Evolutionary conservation across 495 filamentous ascomycete genomes (phyloP).

Genomic region (Xylaria sp.): DNA sequence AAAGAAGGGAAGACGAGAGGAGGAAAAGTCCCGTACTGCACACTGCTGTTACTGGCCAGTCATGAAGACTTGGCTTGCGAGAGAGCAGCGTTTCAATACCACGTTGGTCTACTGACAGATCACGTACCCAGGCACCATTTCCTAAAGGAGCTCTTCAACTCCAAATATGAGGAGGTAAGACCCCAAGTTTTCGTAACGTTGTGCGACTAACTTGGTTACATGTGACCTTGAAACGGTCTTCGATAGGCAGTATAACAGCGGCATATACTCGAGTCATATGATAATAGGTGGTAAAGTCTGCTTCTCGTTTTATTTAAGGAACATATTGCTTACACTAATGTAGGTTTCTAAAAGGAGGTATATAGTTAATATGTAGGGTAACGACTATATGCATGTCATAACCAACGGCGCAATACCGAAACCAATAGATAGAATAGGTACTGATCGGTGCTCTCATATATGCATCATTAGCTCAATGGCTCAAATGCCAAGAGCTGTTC

Average conservation of each 20-base stretch:
- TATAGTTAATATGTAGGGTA: background rate
- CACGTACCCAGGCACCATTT: background rate
- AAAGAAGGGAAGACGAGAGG: constrained; percentile 4
- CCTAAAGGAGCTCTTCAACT: background rate
- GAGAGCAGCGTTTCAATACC: background rate
- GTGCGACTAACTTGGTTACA: background rate
- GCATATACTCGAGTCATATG: constrained; percentile 4
- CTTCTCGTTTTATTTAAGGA: constrained; percentile 20
- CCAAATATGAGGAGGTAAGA: constrained; percentile 3
- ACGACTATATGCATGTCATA: constrained; percentile 2
- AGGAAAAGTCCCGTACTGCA: background rate
- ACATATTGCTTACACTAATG: constrained; percentile 8
- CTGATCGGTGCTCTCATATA: constrained; percentile 11
- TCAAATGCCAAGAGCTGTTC: background rate
- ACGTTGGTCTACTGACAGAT: background rate
- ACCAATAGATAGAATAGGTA: background rate
- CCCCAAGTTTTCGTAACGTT: background rate
- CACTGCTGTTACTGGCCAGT: background rate
- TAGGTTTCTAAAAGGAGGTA: constrained; percentile 16
- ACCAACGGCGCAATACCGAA: constrained; percentile 10
- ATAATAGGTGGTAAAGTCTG: background rate
- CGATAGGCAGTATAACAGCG: background rate
- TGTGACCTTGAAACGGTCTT: background rate
- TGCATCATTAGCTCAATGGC: constrained; percentile 7
- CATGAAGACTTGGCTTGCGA: constrained; percentile 1